Base-by-base conservation (phyloP, 2,329 filamentous ascomycete species). In the Claviceps maximensis region DNA sequence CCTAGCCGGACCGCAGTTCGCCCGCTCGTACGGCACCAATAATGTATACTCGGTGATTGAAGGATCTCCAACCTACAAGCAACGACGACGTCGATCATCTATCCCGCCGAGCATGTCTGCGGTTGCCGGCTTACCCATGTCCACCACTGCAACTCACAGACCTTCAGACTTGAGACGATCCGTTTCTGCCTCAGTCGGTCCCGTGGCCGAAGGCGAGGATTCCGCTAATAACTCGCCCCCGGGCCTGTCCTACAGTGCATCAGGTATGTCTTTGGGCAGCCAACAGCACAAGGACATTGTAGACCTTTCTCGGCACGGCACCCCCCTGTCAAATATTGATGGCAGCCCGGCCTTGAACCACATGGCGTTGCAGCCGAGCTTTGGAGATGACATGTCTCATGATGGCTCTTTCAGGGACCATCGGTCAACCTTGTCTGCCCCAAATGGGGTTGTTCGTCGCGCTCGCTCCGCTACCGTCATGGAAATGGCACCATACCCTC, bases 21-120 rank as follows among this genome's bases (percentile, higher is more conserved):
- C 84, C 27, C 82, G 86, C 47, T 80, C 84, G 33, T 88, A 88
- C 60, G 78, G 77, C 55, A 67, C 74, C 51, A 86, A 84, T 69
- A 95, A 89, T 67, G 87, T 93, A 60, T 96, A 95, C 74, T 91
- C 89, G 49, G 90, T 95, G 49, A 93, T 97, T 65, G 93, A 98
- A 73, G 93, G 93, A 49, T 98, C 93, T 29, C 93, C 93, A 13
- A 97, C 93, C 40, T 98, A 98, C 75, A 98, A 98, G 79, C 93
- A 97, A 75, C 83, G 93, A 62, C 82, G 93, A 68, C 83, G 93
- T 60, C 86, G 93, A 57, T 96, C 93, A 38, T 97, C 91, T 44
- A 89, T 97, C 57, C 89, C 91, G 25, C 85, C 87, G 13, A 82
- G 85, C 59, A 81, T 89, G 67, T 77, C 79, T 54, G 79, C 79